phyloP scores from a whole-genome alignment of 257 asterid genomes.

The Forsythia viridissima region DNA sequence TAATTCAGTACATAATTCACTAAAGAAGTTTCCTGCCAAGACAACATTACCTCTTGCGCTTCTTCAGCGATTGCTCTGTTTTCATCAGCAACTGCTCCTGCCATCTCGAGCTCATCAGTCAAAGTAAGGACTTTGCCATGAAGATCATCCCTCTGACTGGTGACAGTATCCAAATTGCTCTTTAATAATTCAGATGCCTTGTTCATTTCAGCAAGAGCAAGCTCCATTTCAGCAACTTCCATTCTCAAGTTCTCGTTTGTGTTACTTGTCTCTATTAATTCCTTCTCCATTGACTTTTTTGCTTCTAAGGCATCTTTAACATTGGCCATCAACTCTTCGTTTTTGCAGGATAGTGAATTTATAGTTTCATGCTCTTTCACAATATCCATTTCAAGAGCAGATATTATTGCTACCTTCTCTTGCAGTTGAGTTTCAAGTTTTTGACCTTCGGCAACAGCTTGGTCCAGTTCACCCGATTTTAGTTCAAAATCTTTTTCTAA shows the following conservation, averaged over 20 bases:
- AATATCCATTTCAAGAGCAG: constrained; percentile 58
- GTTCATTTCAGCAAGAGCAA: constrained; percentile 58
- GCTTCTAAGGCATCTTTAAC: constrained; percentile 49
- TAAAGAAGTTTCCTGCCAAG: not conserved
- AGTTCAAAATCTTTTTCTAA: constrained; percentile 52
- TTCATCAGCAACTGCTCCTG: constrained; percentile 68
- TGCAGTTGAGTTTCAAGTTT: constrained; percentile 57
- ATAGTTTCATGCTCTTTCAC: constrained; percentile 44
- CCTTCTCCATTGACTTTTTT: constrained; percentile 55
- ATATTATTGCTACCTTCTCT: constrained; percentile 51
- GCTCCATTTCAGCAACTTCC: constrained; percentile 65
- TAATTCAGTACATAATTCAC: not conserved
- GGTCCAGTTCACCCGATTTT: constrained; percentile 56
- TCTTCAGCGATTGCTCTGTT: constrained; percentile 65
- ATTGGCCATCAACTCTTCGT: constrained; percentile 51
- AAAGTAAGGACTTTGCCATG: constrained; percentile 38
- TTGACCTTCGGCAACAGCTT: constrained; percentile 53
- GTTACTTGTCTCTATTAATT: constrained; percentile 48
- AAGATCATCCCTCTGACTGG: constrained; percentile 57
- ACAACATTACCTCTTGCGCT: constrained; percentile 73
- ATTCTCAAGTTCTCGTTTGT: constrained; percentile 55
- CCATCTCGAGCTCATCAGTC: constrained; percentile 63
- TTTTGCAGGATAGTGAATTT: constrained; percentile 46
- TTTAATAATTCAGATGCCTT: constrained; percentile 52
- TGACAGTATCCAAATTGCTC: constrained; percentile 53